A percentile compares a stretch with the other conserved stretches of the same genome.
phyloP scores from a whole-genome alignment of 352 stramenopile genomes.

The Phytophthora constricta region DNA sequence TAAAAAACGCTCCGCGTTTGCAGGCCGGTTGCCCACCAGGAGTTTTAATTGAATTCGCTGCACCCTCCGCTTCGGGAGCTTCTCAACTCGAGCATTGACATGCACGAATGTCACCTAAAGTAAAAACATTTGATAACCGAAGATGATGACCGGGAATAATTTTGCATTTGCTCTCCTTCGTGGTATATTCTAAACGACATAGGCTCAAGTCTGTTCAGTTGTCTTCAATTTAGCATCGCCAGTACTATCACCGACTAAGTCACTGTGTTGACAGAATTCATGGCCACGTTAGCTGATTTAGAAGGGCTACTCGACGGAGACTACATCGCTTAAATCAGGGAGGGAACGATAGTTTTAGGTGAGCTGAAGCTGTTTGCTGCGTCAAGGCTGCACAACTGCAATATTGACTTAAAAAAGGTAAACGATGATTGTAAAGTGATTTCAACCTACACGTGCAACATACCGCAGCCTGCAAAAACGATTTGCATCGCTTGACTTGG shows the following conservation, averaged over 20 bases:
- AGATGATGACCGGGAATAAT: background rate
- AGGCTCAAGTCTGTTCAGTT: constrained; percentile 1
- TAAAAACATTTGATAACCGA: background rate
- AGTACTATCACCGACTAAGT: background rate
- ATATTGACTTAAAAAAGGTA: constrained; percentile 4
- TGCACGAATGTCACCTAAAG: background rate
- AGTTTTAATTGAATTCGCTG: background rate
- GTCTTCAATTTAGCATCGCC: background rate
- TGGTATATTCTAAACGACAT: background rate
- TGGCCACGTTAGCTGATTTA: background rate
- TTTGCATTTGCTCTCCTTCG: background rate
- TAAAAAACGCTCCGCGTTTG: constrained; percentile 1
- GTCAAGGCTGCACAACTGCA: background rate
- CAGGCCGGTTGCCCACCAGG: background rate
- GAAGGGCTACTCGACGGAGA: background rate
- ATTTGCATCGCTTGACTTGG: background rate
- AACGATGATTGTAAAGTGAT: background rate
- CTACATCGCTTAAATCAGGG: background rate
- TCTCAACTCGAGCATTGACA: background rate
- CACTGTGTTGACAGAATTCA: background rate
- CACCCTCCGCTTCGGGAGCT: constrained; percentile 1
- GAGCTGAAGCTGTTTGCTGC: background rate
- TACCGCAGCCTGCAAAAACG: background rate
- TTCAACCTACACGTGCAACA: background rate
- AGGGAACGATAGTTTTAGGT: background rate